Conservation (phyloP, 2,329 filamentous ascomycete species). For the Akanthomyces uredinophilus region DNA sequence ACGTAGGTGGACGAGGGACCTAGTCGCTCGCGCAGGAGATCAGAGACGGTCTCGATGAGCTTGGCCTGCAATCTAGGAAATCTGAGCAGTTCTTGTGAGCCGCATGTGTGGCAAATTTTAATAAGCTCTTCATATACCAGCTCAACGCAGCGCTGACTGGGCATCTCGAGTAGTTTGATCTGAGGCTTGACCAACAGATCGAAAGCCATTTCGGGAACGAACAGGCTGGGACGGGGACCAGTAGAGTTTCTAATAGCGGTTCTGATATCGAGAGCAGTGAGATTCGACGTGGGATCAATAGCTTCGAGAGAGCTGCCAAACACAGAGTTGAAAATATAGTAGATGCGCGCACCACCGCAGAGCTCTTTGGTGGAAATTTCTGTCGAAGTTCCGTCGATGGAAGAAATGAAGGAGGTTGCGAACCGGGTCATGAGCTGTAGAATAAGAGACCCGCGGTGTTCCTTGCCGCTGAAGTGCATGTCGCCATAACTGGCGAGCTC, state of each 20-base stretch:
- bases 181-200: slow-evolving; percentile 97
- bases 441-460: slow-evolving; percentile 91
- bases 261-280: slow-evolving; percentile 89
- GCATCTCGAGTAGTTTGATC: slow-evolving; percentile 92
- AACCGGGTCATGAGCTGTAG: slow-evolving; percentile 98
- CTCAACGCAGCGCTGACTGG: slow-evolving; percentile 94
- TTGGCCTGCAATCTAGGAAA: slow-evolving; percentile 93
- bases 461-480: slow-evolving; percentile 94
- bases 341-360: slow-evolving; percentile 89
- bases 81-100: slow-evolving; percentile 85
- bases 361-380: slow-evolving; percentile 98
- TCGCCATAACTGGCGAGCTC: slow-evolving; percentile 97
- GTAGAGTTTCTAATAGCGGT: slow-evolving; percentile 98
- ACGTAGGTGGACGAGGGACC: slow-evolving; percentile 88
- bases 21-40: slow-evolving; percentile 84
- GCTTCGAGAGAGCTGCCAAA: slow-evolving; percentile 95
- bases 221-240: slow-evolving; percentile 88
- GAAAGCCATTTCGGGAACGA: slow-evolving; percentile 96
- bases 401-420: slow-evolving; percentile 94
- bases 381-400: slow-evolving; percentile 96
- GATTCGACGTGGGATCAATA: slow-evolving; percentile 92
- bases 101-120: slow-evolving; percentile 98
- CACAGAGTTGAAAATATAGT: slow-evolving; percentile 98
- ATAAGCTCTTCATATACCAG: slow-evolving; percentile 98
- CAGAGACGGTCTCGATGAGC: slow-evolving; percentile 95